These are phyloP conservation scores for Chiua virens DNA, from an alignment of 768 basidiomycete genomes.

Conservation along the genomic window DNA sequence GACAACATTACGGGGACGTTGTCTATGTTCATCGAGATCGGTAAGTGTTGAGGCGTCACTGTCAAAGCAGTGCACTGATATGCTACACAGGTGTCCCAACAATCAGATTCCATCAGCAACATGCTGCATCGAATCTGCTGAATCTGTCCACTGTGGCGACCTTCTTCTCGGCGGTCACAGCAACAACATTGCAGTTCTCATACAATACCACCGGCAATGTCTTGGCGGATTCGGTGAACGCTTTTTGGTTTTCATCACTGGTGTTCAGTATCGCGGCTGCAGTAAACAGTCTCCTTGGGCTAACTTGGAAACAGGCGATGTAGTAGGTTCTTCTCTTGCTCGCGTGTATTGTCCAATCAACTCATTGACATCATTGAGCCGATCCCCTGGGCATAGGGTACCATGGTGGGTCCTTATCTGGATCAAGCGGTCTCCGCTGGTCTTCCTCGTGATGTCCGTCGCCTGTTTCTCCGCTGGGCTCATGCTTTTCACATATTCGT, in stretches of 20 bases:
- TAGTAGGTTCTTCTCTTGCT: constrained; percentile 40
- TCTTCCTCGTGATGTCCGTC: constrained; percentile 82
- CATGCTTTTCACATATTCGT: constrained; percentile 75
- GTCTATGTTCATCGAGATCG: constrained; percentile 53
- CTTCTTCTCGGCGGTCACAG: constrained; percentile 56
- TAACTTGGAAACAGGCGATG: constrained; percentile 60
- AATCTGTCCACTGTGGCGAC: constrained; percentile 55
- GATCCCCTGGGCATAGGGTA: constrained; percentile 54
- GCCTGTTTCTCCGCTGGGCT: constrained; percentile 81
- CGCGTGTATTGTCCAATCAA: constrained; percentile 2
- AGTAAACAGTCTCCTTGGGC: constrained; percentile 50
- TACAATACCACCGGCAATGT: constrained; percentile 34
- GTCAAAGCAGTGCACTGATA: constrained; percentile 25
- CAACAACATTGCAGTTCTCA: constrained; percentile 50
- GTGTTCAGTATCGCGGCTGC: constrained; percentile 56
- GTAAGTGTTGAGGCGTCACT: constrained; percentile 33
- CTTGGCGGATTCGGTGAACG: constrained; percentile 45
- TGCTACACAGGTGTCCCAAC: constrained; percentile 48
- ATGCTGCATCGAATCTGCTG: constrained; percentile 47
- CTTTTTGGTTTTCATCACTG: constrained; percentile 55
- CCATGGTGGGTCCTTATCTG: constrained; percentile 70
- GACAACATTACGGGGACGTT: constrained; percentile 52
- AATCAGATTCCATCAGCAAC: constrained; percentile 54
- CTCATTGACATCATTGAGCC: constrained; percentile 35
- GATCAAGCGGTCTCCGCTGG: constrained; percentile 82